Evolutionary conservation across 139 green algal species (phyloP).

Genomic region (Chlorella sp.): DNA sequence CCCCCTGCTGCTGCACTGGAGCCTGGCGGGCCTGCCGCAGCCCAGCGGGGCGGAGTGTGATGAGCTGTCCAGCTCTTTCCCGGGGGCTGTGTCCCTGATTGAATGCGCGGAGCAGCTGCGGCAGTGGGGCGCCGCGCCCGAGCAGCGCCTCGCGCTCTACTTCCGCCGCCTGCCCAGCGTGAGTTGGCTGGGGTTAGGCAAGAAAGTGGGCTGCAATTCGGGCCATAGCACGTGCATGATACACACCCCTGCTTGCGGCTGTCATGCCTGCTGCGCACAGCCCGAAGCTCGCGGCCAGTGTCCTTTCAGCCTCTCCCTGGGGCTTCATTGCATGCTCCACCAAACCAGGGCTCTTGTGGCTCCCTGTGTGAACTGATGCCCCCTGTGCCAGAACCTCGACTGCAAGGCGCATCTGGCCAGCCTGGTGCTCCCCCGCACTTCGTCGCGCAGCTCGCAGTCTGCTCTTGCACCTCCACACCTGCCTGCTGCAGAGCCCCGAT

Average conservation of each 20-base stretch:
- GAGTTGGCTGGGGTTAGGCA: background rate
- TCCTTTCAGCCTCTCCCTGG: background rate
- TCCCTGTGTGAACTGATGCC: too few species aligned
- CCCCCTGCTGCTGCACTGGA: constrained; percentile 23
- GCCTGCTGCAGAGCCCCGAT: background rate
- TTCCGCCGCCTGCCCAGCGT: constrained; percentile 29
- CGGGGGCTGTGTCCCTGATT: constrained; percentile 35
- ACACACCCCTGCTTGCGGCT: too few species aligned
- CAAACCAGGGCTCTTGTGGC: too few species aligned
- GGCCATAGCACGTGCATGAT: background rate
- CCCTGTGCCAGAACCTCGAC: too few species aligned
- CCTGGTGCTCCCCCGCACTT: background rate
- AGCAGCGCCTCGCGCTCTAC: constrained; percentile 35
- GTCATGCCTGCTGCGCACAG: background rate
- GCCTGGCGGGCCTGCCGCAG: constrained; percentile 2
- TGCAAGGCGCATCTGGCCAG: background rate
- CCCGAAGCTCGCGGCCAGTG: background rate
- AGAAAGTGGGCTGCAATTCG: background rate
- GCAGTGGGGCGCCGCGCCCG: constrained; percentile 29
- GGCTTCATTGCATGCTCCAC: background rate
- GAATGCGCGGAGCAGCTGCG: constrained; percentile 45
- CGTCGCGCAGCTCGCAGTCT: too few species aligned
- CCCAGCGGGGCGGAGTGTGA: constrained; percentile 20
- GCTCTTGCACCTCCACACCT: background rate
- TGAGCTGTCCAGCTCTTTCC: constrained; percentile 21